Evolutionary conservation across 441 rosid species (phyloP), one percentile per base, ranked within the genome.

Genomic region (Adansonia gregorii): DNA sequence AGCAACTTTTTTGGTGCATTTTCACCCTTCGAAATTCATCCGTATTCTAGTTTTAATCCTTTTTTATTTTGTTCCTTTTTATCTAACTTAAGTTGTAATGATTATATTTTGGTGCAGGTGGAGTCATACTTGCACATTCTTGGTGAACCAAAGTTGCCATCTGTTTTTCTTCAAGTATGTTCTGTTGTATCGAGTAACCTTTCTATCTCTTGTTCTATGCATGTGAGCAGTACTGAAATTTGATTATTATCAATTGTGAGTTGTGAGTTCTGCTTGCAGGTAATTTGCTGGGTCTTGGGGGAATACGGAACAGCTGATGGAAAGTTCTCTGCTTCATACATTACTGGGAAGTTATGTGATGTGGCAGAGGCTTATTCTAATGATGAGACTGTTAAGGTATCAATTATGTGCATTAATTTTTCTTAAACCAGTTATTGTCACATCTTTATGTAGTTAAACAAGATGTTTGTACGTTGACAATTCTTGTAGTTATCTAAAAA

Each of bases 71-170:
- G 39, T 43, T 31, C 39, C 48, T 8, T 43, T 67, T 12, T 43
- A 35, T 56, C 14, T 73, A 73, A 46, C 56, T 51, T 80, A 61
- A 63, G n/a, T 22, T 14, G 41, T 48, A 74, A 63, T 14, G 20
- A 78, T 8, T 19, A 31, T 75, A 72, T 67, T 66, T 73, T 59
- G 24, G 24, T 80, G 78, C 90, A 94, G 98, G 98, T 96, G 81
- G 99, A 96, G 81, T 96, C 98, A 27, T 96, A 96, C 83, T 81
- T 96, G 90, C 87, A 72, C 72, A 89, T 96, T 76, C 89, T 93
- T 75, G 89, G 95, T 56, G 99, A 94, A 84, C 98, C 99, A 78
- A 94, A 94, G 92, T 94, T 96, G 82, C 99, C 98, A 78, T 93
- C 98, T 54, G 82, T 89, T 69, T 94, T 96, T 86, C 98, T 94